Base-by-base conservation (phyloP, 1,284 basidiomycete genomes). In the Boletus sp. region DNA sequence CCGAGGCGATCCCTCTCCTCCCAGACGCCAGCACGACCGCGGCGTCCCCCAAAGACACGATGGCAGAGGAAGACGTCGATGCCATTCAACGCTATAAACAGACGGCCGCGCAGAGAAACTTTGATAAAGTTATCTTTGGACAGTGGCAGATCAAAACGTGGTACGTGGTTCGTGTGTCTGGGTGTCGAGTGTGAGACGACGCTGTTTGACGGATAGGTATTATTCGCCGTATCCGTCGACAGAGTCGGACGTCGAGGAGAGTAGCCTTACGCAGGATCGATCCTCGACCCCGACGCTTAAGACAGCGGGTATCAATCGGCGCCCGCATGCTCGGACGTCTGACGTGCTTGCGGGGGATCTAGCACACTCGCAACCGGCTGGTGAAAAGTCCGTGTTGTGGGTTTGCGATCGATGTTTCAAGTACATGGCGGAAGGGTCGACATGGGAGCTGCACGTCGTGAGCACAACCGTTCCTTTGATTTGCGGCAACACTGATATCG, bases 401-500 rank as follows among this genome's bases (percentile, higher is more conserved):
- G 92, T 97, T 23, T 97, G 95, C 72, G 90, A 95, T 63, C 85
- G 90, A 59, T 99, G 97, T 79, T 97, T 98, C 87, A 98, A 97
- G 78, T 99, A 98, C 75, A 94, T 96, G 90, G 79, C 86, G 4
- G 89, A 94, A 46, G 83, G 86, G 23, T 76, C 79, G 3, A 79
- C 81, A 25, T 94, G 90, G 84, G 89, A 93, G 63, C 69, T 84
- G 51, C 95, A 97, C 74, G 80, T 81, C 56, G 93, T 93, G 66
- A 69, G 88, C 78, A 25, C 57, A 37, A 30, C n/a, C 43, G 27
- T 17, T 52, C 52, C 54, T 64, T 64, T 61, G 47, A 49, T 60
- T 21, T 31, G 37, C 37, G 13, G 35, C 44, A 40, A 40, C 11
- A 27, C 59, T 60, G 16, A 62, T 49, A n/a, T 25, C 27, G 33